Conservation (phyloP, 352 stramenopile species). For the Achlya hypogyna region DNA sequence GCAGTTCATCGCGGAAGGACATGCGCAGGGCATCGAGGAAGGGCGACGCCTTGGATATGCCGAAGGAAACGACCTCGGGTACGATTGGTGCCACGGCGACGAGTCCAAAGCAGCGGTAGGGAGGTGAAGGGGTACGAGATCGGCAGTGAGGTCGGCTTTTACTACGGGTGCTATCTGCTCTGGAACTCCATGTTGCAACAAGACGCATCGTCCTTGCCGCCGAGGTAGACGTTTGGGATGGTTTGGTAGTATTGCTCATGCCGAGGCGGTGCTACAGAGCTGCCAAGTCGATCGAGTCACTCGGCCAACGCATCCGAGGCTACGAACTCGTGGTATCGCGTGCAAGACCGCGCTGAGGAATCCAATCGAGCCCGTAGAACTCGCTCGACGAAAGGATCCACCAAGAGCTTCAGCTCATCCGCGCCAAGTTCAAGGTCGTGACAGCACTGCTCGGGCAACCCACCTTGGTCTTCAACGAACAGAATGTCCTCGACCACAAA, state of each 20-base stretch:
- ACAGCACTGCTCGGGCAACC: constrained; percentile 43
- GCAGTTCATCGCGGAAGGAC: constrained; percentile 42
- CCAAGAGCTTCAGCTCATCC: constrained; percentile 54
- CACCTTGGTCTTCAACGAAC: constrained; percentile 52
- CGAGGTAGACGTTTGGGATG: not conserved
- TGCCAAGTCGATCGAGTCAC: constrained; percentile 12
- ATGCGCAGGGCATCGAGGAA: constrained; percentile 58
- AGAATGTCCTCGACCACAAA: constrained; percentile 64
- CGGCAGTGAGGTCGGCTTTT: constrained; percentile 74
- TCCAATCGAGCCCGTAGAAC: constrained; percentile 35
- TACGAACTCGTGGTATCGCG: constrained; percentile 41
- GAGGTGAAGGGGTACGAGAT: constrained; percentile 73
- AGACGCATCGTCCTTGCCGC: constrained; percentile 19
- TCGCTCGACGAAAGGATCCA: constrained; percentile 70
- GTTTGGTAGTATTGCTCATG: not conserved
- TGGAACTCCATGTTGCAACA: constrained; percentile 51
- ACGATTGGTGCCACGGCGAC: not conserved
- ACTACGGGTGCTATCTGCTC: constrained; percentile 62
- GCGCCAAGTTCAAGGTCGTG: constrained; percentile 79
- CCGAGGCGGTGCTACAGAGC: not conserved
- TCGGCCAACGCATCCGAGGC: not conserved
- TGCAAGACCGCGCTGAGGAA: no score
- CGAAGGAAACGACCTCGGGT: not conserved
- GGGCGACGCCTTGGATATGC: constrained; percentile 54
- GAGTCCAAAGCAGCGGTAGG: constrained; percentile 23